Conservation (phyloP, 139 green algal species). For the Auxenochlorella protothecoides region DNA sequence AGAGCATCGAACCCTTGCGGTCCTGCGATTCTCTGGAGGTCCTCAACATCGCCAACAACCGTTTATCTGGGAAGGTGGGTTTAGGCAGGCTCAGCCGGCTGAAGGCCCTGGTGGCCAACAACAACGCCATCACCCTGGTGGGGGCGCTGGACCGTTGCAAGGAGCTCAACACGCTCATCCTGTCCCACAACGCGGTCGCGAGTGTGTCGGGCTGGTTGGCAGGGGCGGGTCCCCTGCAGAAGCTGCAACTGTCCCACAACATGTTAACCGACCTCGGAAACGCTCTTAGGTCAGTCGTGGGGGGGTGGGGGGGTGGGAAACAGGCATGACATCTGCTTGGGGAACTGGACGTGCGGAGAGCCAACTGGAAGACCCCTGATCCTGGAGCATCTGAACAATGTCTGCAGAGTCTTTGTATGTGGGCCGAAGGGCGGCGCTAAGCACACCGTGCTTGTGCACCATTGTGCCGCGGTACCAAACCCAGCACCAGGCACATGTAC, state of each 20-base stretch:
- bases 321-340: too few species aligned
- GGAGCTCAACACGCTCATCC: conserved; percentile 29
- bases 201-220: conserved; percentile 15
- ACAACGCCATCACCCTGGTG: conserved; percentile 23
- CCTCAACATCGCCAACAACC: conserved; percentile 22
- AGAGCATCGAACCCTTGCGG: neutral
- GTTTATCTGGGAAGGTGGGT: conserved; percentile 21
- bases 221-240: conserved; percentile 12
- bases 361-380: too few species aligned
- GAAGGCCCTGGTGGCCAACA: conserved; percentile 27
- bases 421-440: too few species aligned
- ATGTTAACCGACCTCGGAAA: conserved; percentile 9
- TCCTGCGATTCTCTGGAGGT: conserved; percentile 4
- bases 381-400: too few species aligned
- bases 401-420: too few species aligned
- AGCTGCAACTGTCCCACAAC: conserved; percentile 30
- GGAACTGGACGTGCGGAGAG: too few species aligned
- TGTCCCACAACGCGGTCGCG: conserved; percentile 22
- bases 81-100: conserved; percentile 18
- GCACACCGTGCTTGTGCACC: too few species aligned
- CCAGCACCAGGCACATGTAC: too few species aligned
- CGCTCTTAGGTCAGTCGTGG: conserved; percentile 4
- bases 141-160: conserved; percentile 17
- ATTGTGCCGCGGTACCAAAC: too few species aligned
- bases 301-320: neutral